Conservation (phyloP, 176 grass and related monocot genomes). For the Phragmites australis region DNA sequence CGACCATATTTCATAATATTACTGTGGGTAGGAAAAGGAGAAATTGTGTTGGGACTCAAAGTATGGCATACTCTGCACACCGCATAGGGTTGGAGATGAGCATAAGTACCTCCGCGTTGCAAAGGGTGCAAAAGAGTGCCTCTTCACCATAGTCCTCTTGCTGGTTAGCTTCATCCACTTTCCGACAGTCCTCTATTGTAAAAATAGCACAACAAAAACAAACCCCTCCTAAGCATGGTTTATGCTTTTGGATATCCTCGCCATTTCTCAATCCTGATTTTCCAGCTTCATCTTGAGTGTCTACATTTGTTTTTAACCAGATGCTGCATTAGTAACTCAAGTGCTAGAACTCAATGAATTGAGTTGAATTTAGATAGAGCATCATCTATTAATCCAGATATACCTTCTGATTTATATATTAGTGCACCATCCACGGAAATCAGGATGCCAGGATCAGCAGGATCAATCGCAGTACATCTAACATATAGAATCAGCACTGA, state of each 20-base stretch:
- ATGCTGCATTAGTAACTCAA: slow-evolving; percentile 46
- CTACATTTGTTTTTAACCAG: slow-evolving; percentile 33
- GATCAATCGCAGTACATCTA: slow-evolving; percentile 96
- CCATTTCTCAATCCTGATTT: slow-evolving; percentile 35
- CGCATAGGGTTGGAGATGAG: not conserved
- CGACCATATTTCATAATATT: not conserved
- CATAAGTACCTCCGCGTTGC: slow-evolving; percentile 75
- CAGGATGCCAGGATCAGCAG: slow-evolving; percentile 92
- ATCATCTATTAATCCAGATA: slow-evolving; percentile 24
- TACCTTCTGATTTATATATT: slow-evolving; percentile 67
- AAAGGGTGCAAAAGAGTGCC: slow-evolving; percentile 95
- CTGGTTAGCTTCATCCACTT: slow-evolving; percentile 65
- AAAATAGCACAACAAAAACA: slow-evolving; percentile 77
- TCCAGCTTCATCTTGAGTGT: slow-evolving; percentile 43
- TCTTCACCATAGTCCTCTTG: slow-evolving; percentile 73
- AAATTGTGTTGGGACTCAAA: slow-evolving; percentile 5
- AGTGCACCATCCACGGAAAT: slow-evolving; percentile 58
- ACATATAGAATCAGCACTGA: slow-evolving; percentile 82
- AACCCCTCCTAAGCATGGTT: slow-evolving; percentile 58
- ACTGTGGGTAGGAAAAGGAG: not conserved
- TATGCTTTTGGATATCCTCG: slow-evolving; percentile 36
- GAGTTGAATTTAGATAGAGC: slow-evolving; percentile 24
- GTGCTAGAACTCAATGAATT: slow-evolving; percentile 29
- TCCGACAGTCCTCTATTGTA: slow-evolving; percentile 80
- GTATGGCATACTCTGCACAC: slow-evolving; percentile 5